Evolutionary conservation across 2,329 filamentous ascomycete species (phyloP).

Genomic region (Xylariaceae sp.): DNA sequence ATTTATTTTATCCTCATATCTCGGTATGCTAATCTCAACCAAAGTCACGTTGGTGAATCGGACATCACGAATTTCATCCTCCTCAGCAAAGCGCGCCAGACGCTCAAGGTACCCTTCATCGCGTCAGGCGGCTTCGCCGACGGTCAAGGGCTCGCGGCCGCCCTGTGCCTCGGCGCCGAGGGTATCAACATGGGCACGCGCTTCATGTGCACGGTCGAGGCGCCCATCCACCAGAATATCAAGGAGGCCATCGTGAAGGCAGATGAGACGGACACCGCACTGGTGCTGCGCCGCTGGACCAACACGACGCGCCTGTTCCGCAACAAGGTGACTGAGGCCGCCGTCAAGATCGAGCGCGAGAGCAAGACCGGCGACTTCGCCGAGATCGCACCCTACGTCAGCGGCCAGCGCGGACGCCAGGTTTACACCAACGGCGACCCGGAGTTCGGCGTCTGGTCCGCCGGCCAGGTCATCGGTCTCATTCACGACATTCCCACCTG

Average conservation of each 20-base stretch:
- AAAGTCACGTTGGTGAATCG: constrained; percentile 69
- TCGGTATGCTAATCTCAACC: constrained; percentile 10
- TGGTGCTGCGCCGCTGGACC: constrained; percentile 84
- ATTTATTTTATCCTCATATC: background rate
- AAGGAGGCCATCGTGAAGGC: constrained; percentile 88
- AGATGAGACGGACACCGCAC: constrained; percentile 82
- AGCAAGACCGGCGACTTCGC: constrained; percentile 81
- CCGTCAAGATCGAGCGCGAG: constrained; percentile 75
- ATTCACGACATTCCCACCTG: constrained; percentile 81
- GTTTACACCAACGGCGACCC: constrained; percentile 90
- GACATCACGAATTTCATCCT: constrained; percentile 91
- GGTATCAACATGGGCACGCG: constrained; percentile 98
- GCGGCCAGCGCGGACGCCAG: constrained; percentile 82
- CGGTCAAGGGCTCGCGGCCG: constrained; percentile 86
- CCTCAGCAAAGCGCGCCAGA: constrained; percentile 76
- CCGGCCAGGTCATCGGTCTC: constrained; percentile 87
- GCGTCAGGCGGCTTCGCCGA: constrained; percentile 95
- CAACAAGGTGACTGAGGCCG: constrained; percentile 81
- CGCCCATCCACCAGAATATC: constrained; percentile 87
- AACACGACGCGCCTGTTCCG: constrained; percentile 86
- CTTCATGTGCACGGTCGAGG: constrained; percentile 94
- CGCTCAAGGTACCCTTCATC: constrained; percentile 83
- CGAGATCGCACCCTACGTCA: constrained; percentile 81
- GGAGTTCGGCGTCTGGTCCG: constrained; percentile 93
- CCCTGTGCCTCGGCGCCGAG: constrained; percentile 80